Conservation (phyloP, 1,139 yeast species). For the Yamadazyma triangularis region DNA sequence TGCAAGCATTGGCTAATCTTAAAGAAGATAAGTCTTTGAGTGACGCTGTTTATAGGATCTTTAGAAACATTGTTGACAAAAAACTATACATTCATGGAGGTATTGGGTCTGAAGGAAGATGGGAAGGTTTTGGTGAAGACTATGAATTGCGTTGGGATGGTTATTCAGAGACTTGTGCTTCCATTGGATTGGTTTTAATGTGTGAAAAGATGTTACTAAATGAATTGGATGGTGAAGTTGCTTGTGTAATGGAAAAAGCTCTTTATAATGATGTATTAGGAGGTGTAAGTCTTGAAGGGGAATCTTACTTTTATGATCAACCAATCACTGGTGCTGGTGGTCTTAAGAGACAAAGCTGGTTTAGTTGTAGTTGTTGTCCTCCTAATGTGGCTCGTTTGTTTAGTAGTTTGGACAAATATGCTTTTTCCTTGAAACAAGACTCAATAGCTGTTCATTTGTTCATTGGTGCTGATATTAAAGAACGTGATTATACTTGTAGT, state of each 20-base stretch:
- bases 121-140: slow-evolving; percentile 20
- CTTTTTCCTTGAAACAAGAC: slow-evolving; percentile 4
- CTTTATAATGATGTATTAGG: slow-evolving; percentile 15
- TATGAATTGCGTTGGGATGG: slow-evolving; percentile 17
- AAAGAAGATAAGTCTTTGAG: slow-evolving; percentile 10
- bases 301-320: slow-evolving; percentile 14
- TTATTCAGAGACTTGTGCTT: slow-evolving; percentile 20
- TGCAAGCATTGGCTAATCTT: slow-evolving; percentile 13
- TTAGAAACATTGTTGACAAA: slow-evolving; percentile 16
- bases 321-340: slow-evolving; percentile 12
- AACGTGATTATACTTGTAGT: slow-evolving; percentile 4
- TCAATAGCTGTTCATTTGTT: slow-evolving; percentile 11
- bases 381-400: slow-evolving; percentile 17
- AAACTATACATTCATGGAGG: slow-evolving; percentile 20
- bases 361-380: slow-evolving; percentile 19
- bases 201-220: slow-evolving; percentile 12
- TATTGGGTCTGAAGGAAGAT: slow-evolving; percentile 15
- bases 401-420: slow-evolving; percentile 13
- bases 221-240: slow-evolving; percentile 9
- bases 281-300: slow-evolving; percentile 15
- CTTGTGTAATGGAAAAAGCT: slow-evolving; percentile 15
- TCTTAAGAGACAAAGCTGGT: slow-evolving; percentile 16
- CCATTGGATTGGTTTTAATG: slow-evolving; percentile 13
- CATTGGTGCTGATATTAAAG: slow-evolving; percentile 9
- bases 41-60: slow-evolving; percentile 12